Evolutionary conservation across 805 yeast species (phyloP).

Genomic region (Candida palmyrensis): DNA sequence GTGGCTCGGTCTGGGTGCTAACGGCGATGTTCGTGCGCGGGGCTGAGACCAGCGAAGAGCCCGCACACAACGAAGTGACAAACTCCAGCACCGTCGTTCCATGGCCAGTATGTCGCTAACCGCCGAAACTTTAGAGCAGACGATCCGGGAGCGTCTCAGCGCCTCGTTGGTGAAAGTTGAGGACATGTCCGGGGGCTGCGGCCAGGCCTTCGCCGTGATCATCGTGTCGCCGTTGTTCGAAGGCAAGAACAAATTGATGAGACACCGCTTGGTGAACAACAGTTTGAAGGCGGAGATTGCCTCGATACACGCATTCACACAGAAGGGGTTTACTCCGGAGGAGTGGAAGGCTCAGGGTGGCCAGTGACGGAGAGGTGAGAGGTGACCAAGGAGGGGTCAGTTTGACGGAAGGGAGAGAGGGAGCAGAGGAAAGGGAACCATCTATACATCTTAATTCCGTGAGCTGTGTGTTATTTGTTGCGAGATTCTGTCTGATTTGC

Average conservation of each 20-base stretch:
- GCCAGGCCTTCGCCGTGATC: slow-evolving; percentile 92
- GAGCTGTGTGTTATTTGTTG: no score
- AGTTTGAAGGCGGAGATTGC: slow-evolving; percentile 82
- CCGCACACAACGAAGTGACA: no score
- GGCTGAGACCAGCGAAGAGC: no score
- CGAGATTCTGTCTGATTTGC: no score
- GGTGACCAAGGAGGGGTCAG: no score
- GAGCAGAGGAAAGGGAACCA: not conserved
- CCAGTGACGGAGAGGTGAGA: not conserved
- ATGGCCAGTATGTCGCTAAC: slow-evolving; percentile 28
- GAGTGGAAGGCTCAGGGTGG: slow-evolving; percentile 64
- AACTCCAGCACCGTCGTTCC: no score
- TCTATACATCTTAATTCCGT: no score
- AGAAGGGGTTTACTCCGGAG: slow-evolving; percentile 79
- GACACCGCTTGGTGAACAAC: slow-evolving; percentile 82
- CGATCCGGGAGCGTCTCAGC: slow-evolving; percentile 51
- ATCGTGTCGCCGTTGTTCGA: slow-evolving; percentile 69
- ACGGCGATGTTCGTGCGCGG: no score
- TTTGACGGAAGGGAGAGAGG: no score
- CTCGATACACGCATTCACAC: slow-evolving; percentile 90
- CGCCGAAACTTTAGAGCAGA: slow-evolving; percentile 37
- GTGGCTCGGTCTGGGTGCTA: no score
- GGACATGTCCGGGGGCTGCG: slow-evolving; percentile 91
- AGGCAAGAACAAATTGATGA: slow-evolving; percentile 77
- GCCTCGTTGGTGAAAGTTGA: slow-evolving; percentile 67